Evolutionary conservation across 2,329 filamentous ascomycete species (phyloP).

Genomic region (Fulvia fulva): DNA sequence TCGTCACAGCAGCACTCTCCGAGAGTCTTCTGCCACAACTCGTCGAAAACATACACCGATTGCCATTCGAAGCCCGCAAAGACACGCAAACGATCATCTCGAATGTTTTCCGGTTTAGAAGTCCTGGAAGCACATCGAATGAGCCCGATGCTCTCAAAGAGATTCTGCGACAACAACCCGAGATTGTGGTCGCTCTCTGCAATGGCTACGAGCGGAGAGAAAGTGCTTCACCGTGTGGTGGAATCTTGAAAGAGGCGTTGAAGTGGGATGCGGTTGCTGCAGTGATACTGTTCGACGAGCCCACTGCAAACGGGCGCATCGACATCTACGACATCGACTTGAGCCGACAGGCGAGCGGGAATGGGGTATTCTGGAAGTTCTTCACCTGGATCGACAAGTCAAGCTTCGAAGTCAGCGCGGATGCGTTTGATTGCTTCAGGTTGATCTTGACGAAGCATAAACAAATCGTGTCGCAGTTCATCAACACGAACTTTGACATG

Average conservation of each 20-base stretch:
- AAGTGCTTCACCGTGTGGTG: constrained; percentile 86
- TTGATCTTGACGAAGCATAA: constrained; percentile 95
- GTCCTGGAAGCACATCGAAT: constrained; percentile 61
- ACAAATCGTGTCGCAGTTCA: constrained; percentile 78
- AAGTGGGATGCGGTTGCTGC: constrained; percentile 90
- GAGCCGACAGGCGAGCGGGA: constrained; percentile 68
- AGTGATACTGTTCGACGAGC: constrained; percentile 89
- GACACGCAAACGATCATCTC: constrained; percentile 95
- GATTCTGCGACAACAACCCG: constrained; percentile 78
- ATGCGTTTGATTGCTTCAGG: constrained; percentile 95
- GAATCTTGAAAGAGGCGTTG: constrained; percentile 80
- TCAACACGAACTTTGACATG: constrained; percentile 82
- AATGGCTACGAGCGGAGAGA: constrained; percentile 86
- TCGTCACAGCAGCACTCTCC: constrained; percentile 79
- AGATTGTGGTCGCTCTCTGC: constrained; percentile 83
- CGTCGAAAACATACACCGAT: constrained; percentile 72
- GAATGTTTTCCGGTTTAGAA: constrained; percentile 86
- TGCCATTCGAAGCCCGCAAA: constrained; percentile 95
- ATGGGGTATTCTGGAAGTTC: constrained; percentile 92
- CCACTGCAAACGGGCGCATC: constrained; percentile 65
- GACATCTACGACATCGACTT: constrained; percentile 69
- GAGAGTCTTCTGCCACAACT: constrained; percentile 86
- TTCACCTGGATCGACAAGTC: constrained; percentile 97
- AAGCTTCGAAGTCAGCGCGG: constrained; percentile 92
- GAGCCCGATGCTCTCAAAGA: constrained; percentile 85